These are phyloP conservation scores for Coccomyxa sp. DNA, from an alignment of 139 green algal genomes.

Conservation along the genomic window DNA sequence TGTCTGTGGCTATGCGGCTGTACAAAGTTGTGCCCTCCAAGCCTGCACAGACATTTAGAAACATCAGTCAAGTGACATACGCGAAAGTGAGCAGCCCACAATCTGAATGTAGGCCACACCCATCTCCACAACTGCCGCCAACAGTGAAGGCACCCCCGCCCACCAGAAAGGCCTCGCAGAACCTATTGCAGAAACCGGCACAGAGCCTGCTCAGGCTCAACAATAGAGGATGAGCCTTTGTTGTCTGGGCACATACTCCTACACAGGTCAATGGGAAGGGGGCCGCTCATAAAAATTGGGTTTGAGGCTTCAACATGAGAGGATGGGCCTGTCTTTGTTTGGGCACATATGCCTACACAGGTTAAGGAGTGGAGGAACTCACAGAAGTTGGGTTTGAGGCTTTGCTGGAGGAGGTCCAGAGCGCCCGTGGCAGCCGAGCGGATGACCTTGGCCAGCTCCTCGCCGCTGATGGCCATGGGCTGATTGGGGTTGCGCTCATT, in stretches of 20 bases:
- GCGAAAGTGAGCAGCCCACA: no score
- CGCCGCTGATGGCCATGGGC: neutral
- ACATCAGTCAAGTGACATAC: neutral
- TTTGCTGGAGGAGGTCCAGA: neutral
- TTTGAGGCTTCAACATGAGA: neutral
- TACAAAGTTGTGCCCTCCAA: conserved; percentile 11
- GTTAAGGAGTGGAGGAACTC: neutral
- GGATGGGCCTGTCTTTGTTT: no score
- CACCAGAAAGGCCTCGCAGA: no score
- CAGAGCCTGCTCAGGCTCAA: no score
- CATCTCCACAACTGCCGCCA: no score
- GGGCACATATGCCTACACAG: no score
- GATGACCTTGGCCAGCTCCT: neutral
- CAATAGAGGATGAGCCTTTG: no score
- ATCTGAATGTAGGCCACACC: no score
- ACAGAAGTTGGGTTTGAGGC: neutral
- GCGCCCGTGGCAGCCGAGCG: neutral
- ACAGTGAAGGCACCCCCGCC: no score
- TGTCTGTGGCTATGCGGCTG: conserved; percentile 22
- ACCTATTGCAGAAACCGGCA: no score
- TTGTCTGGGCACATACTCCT: no score
- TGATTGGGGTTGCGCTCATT: neutral
- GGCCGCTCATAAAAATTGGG: neutral
- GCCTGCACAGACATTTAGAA: neutral
- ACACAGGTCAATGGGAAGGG: no score